These are phyloP conservation scores for Comarum palustre DNA, from an alignment of 306 rosid genomes.

Conservation along the genomic window DNA sequence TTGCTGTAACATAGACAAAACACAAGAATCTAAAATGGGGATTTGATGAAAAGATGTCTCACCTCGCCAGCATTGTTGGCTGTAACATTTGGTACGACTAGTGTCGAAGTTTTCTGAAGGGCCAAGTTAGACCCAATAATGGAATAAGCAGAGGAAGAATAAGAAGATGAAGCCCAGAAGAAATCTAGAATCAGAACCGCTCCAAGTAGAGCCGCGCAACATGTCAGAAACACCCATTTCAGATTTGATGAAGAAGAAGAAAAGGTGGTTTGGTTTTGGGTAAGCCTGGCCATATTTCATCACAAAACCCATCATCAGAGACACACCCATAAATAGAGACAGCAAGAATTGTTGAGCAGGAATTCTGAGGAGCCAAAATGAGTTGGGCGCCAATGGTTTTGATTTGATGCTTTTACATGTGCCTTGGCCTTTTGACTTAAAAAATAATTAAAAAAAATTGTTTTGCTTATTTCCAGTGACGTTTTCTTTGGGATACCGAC, in stretches of 20 bases:
- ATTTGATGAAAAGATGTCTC: neutral
- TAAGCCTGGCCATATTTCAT: slow-evolving; percentile 40
- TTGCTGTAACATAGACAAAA: neutral
- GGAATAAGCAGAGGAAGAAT: slow-evolving; percentile 21
- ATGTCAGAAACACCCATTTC: slow-evolving; percentile 35
- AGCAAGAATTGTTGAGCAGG: neutral
- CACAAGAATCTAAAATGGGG: neutral
- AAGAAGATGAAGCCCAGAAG: slow-evolving; percentile 55
- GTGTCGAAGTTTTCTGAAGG: slow-evolving; percentile 18
- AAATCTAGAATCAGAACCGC: slow-evolving; percentile 43
- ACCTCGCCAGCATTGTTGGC: slow-evolving; percentile 22
- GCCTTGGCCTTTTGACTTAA: neutral
- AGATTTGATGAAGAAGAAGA: slow-evolving; percentile 14
- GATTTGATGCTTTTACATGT: neutral
- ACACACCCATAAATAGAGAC: slow-evolving; percentile 15
- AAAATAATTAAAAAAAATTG: neutral
- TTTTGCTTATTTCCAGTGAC: neutral
- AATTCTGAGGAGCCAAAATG: slow-evolving; percentile 24
- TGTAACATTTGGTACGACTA: slow-evolving; percentile 29
- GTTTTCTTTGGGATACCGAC: neutral
- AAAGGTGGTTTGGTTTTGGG: slow-evolving; percentile 32
- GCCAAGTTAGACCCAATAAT: slow-evolving; percentile 50
- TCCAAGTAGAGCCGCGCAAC: slow-evolving; percentile 38
- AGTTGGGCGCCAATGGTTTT: slow-evolving; percentile 64
- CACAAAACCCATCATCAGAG: slow-evolving; percentile 1